These are phyloP conservation scores for Exophiala alcalophila DNA, from an alignment of 2,329 filamentous ascomycete species.

Conservation along the genomic window DNA sequence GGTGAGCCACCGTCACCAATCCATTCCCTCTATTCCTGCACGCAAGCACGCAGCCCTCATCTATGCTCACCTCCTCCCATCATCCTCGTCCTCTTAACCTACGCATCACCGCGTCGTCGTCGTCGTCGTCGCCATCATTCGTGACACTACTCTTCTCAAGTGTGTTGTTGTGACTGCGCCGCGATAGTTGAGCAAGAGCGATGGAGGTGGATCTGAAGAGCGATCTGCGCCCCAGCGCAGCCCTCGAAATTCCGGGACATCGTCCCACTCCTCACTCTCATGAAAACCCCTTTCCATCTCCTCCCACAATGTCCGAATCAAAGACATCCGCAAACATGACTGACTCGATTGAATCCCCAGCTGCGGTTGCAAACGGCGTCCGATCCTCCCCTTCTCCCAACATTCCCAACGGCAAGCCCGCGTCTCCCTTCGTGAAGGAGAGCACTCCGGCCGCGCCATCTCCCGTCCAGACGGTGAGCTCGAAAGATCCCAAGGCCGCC, in stretches of 20 bases:
- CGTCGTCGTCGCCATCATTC: too few relatives aligned
- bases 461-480: conserved; percentile 59
- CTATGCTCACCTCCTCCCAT: conserved; percentile 4
- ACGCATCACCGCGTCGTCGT: too few relatives aligned
- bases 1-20: conserved; percentile 21
- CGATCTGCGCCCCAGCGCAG: conserved; percentile 7
- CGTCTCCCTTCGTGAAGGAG: conserved; percentile 56
- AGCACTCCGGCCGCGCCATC: conserved; percentile 56
- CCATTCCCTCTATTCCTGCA: conserved; percentile 1
- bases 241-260: conserved; percentile 5
- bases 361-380: conserved; percentile 34
- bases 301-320: neutral
- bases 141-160: neutral
- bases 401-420: conserved; percentile 49
- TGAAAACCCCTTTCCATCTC: conserved; percentile 1
- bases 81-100: neutral
- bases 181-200: conserved; percentile 5
- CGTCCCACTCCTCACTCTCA: neutral
- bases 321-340: conserved; percentile 14
- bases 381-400: conserved; percentile 40
- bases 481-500: conserved; percentile 61
- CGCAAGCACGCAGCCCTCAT: conserved; percentile 1
- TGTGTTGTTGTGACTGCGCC: neutral
- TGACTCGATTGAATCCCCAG: conserved; percentile 33
- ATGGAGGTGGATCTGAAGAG: conserved; percentile 4